phyloP scores from a whole-genome alignment of 2,329 filamentous ascomycete species.

The Gnomoniopsis smithogilvyi region DNA sequence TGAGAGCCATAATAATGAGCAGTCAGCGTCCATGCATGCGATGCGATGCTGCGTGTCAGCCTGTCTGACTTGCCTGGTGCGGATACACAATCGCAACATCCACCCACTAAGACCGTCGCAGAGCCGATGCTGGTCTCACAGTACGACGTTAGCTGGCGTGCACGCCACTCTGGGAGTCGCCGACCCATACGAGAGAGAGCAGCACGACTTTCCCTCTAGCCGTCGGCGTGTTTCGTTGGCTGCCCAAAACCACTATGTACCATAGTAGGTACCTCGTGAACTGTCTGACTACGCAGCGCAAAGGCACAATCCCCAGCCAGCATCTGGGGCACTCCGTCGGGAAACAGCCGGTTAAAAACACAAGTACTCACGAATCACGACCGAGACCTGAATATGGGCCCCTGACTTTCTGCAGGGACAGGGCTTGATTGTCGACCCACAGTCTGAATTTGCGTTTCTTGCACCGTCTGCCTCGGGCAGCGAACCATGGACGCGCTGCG shows the following conservation, averaged over 20 bases:
- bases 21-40: background rate
- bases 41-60: background rate
- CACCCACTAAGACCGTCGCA: background rate
- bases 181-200: background rate
- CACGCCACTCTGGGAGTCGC: background rate
- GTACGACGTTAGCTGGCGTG: background rate
- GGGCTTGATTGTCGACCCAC: background rate
- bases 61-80: background rate
- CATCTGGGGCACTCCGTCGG: background rate
- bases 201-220: background rate
- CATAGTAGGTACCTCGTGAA: too few relatives aligned
- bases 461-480: background rate
- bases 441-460: constrained; percentile 5
- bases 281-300: background rate
- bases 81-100: background rate
- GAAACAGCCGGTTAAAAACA: background rate
- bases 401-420: background rate
- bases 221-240: background rate
- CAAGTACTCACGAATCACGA: background rate
- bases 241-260: too few relatives aligned
- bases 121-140: background rate
- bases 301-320: background rate
- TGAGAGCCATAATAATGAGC: background rate
- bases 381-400: constrained; percentile 3
- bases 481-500: background rate